phyloP scores from a whole-genome alignment of 495 filamentous ascomycete species.

The Neurospora sp. region DNA sequence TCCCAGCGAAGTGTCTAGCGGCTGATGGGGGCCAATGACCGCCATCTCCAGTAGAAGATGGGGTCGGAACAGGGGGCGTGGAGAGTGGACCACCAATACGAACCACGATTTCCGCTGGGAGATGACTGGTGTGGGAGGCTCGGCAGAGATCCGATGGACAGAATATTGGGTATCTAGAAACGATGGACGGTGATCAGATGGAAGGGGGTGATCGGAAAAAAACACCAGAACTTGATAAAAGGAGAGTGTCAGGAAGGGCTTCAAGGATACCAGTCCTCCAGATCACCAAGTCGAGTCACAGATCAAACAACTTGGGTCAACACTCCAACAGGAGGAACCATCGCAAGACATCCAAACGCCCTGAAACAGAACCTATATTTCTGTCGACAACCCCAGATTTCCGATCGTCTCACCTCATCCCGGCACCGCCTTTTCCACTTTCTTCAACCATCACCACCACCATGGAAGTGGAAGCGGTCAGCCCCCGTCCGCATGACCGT shows the following conservation, averaged over 20 bases:
- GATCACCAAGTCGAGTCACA: not conserved
- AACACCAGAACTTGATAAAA: not conserved
- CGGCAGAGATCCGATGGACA: not conserved
- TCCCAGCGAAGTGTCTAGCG: not conserved
- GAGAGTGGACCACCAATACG: not conserved
- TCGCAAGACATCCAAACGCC: not conserved
- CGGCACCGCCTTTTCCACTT: not conserved
- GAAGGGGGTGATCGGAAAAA: not conserved
- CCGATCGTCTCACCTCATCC: not conserved
- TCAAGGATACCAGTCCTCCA: not conserved
- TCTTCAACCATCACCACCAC: not conserved
- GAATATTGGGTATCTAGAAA: not conserved
- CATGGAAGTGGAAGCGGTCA: not conserved
- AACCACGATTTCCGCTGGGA: not conserved
- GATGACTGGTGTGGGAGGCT: not conserved
- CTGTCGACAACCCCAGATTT: not conserved
- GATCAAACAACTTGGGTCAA: not conserved
- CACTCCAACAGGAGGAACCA: not conserved
- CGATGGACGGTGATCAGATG: not conserved
- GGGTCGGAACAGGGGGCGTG: not conserved
- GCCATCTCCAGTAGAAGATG: not conserved
- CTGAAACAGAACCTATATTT: not conserved
- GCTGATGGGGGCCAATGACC: not conserved
- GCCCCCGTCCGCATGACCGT: not conserved
- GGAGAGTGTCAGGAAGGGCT: not conserved